phyloP scores from a whole-genome alignment of 1,284 basidiomycete species.

The Puccinia sorghi region DNA sequence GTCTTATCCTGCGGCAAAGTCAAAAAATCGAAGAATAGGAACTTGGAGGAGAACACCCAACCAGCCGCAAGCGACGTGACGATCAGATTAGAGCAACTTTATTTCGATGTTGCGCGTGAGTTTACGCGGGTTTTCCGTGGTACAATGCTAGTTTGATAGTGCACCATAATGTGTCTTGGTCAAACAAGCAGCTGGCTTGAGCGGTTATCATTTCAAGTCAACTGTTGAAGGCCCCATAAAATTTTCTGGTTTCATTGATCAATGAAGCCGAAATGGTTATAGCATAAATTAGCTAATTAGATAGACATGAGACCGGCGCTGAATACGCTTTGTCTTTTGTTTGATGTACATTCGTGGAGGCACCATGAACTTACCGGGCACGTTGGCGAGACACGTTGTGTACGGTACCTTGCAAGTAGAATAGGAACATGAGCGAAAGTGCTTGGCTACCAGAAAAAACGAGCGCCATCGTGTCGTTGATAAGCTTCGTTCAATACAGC shows the following conservation, averaged over 20 bases:
- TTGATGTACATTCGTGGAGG: no score
- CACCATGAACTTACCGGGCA: no score
- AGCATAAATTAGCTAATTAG: background rate
- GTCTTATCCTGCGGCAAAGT: background rate
- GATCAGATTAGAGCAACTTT: background rate
- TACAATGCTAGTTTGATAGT: background rate
- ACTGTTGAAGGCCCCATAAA: background rate
- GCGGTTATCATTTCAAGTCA: background rate
- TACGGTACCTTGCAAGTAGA: no score
- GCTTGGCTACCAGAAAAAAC: background rate
- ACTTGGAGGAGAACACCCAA: background rate
- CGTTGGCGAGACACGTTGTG: no score
- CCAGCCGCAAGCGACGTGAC: background rate
- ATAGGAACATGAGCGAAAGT: background rate
- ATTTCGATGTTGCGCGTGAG: background rate
- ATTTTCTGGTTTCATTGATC: background rate
- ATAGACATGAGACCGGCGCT: background rate
- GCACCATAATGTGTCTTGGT: background rate
- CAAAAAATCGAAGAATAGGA: background rate
- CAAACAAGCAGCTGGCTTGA: background rate
- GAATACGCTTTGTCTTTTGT: no score
- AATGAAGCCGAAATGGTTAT: background rate
- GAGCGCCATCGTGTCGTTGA: background rate
- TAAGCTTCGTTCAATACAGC: conserved; percentile 10
- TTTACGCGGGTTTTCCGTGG: background rate